Evolutionary conservation across 2,329 filamentous ascomycete genomes (phyloP), one percentile per base, ranked within the genome.

Genomic region (Rhynchosporium agropyri): DNA sequence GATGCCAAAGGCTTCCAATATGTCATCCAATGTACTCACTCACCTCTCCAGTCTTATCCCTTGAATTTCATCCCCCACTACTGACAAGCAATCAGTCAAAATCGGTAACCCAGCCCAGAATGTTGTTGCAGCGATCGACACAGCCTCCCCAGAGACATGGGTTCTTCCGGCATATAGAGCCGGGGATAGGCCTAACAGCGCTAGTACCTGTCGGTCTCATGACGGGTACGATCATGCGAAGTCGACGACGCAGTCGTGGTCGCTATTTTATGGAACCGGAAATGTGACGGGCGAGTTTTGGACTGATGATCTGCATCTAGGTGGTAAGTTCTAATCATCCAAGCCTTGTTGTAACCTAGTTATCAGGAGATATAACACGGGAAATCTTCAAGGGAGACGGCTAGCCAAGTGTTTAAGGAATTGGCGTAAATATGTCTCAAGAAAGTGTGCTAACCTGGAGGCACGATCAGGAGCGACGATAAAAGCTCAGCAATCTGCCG

Each of bases 141-240:
- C 59, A 26, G 63, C 59, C 12, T 64, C 63, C 6, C 50, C 42
- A 5, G 63, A 64, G 10, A 56, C 60, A 8, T 60, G 54, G 63
- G 59, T 62, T 0, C 54, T 61, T 42, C 61, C 61, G 4, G 38
- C 28, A 13, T 63, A 56, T 15, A 13, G 36, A 9, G 50, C 56
- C 13, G 56, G 50, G 6, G 42, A 40, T 5, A 31, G n/a, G 20
- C 6, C 40, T 13, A 48, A 55, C 9, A 36, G 59, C n/a, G 50
- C 33, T 29, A 51, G 29, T 12, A 58, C 36, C 13, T 63, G 61
- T 56, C 48, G 48, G 15, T 28, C 40, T 1, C 49, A 55, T 36
- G 20, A 29, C 8, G 36, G 50, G 33, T 63, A 60, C 15, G 15
- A 29, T 7, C 56, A 43, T 15, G 38, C 36, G 4, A 36, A 38